Evolutionary conservation across 495 filamentous ascomycete species (phyloP).

Genomic region (Xylaria acuta): DNA sequence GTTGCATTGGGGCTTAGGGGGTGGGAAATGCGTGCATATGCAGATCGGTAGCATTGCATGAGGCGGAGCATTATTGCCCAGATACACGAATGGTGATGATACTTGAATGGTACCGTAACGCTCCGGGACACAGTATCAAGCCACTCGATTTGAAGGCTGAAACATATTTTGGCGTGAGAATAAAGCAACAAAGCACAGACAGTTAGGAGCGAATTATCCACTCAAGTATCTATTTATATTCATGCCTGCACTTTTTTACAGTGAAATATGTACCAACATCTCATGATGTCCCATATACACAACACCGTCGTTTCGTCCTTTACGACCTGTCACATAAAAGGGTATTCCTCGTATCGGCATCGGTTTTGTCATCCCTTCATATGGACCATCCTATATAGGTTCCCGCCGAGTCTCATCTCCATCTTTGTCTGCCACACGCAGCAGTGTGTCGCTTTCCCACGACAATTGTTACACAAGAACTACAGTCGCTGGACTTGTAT

Average conservation of each 20-base stretch:
- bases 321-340: neutral
- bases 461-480: neutral
- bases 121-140: neutral
- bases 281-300: neutral
- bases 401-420: neutral
- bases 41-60: conserved; percentile 5
- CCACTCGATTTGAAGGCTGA: neutral
- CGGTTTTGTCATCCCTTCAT: neutral
- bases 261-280: neutral
- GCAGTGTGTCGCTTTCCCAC: neutral
- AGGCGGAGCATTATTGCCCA: neutral
- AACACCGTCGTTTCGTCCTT: neutral
- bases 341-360: neutral
- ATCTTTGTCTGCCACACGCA: neutral
- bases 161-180: neutral
- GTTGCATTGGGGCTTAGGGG: neutral
- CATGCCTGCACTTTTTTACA: conserved; percentile 3
- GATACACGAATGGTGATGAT: neutral
- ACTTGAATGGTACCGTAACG: neutral
- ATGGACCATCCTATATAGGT: neutral
- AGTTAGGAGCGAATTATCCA: neutral
- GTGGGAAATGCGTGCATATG: neutral
- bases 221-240: neutral
- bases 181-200: neutral
- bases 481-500: neutral